Percentiles rank a stretch among this genome's conserved stretches.
Evolutionary conservation across 2,329 filamentous ascomycete genomes (phyloP).

Genomic region (Tolypocladium inflatum): DNA sequence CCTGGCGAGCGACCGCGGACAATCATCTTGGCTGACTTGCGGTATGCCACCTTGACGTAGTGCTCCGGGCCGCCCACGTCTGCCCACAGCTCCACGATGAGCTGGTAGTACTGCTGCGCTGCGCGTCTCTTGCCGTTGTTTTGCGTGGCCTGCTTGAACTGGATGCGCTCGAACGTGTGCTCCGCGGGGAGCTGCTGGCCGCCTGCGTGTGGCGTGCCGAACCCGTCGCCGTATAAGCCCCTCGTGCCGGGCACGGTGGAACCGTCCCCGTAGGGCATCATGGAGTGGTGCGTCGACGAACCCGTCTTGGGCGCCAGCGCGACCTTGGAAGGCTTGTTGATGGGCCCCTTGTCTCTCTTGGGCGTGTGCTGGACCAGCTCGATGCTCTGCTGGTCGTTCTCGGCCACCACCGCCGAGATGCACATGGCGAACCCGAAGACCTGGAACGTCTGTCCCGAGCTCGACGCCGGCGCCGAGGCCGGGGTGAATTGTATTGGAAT

Average conservation of each 20-base stretch:
- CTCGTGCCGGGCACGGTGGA: conserved; percentile 12
- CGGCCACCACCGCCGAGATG: conserved; percentile 75
- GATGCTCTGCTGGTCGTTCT: conserved; percentile 64
- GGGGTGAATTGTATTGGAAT: conserved; percentile 41
- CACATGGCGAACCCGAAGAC: conserved; percentile 73
- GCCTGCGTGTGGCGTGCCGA: conserved; percentile 17
- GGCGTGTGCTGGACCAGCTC: conserved; percentile 86
- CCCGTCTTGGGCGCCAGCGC: conserved; percentile 58
- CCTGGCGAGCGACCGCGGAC: conserved; percentile 78
- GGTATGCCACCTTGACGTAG: conserved; percentile 62
- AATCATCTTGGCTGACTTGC: conserved; percentile 72
- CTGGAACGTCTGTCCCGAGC: conserved; percentile 40
- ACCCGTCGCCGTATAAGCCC: conserved; percentile 32
- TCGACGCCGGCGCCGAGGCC: not conserved
- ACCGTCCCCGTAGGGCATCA: conserved; percentile 34
- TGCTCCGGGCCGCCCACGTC: conserved; percentile 48
- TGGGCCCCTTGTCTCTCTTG: conserved; percentile 82
- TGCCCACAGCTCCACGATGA: conserved; percentile 77
- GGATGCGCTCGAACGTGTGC: conserved; percentile 75
- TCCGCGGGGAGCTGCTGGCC: conserved; percentile 37
- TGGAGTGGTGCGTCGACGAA: conserved; percentile 38
- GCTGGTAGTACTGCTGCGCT: conserved; percentile 84
- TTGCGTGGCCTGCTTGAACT: conserved; percentile 88
- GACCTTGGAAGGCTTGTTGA: conserved; percentile 60
- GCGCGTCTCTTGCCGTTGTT: conserved; percentile 89